Evolutionary conservation across 2,329 filamentous ascomycete species (phyloP).

Genomic region (Arachnopeziza araneosa): DNA sequence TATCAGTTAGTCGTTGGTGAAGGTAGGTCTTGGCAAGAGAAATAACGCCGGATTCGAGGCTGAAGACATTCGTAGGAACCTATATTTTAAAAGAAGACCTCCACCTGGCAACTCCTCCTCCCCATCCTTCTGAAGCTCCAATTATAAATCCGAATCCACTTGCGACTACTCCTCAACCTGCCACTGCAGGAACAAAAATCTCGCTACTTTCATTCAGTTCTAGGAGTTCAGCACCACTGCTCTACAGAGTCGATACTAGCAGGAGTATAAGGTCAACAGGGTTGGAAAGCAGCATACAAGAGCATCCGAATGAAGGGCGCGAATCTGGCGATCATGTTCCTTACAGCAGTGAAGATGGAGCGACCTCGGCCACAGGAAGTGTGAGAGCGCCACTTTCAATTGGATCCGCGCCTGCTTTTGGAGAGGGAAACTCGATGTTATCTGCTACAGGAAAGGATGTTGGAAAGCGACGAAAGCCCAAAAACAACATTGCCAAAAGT

Average conservation of each 20-base stretch:
- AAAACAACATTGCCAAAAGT: constrained; percentile 97
- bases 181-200: constrained; percentile 76
- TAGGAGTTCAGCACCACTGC: constrained; percentile 39
- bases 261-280: constrained; percentile 43
- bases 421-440: constrained; percentile 76
- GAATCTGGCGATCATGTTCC: constrained; percentile 55
- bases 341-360: constrained; percentile 50
- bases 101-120: constrained; percentile 86
- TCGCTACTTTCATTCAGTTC: constrained; percentile 54
- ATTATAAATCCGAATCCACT: constrained; percentile 85
- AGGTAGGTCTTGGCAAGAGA: constrained; percentile 45
- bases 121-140: constrained; percentile 90
- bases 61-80: constrained; percentile 53
- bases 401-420: constrained; percentile 62
- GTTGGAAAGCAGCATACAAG: constrained; percentile 48
- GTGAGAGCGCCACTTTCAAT: constrained; percentile 28
- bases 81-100: constrained; percentile 89
- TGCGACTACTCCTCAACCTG: constrained; percentile 77
- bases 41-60: background rate
- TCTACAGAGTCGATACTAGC: constrained; percentile 50
- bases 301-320: constrained; percentile 55
- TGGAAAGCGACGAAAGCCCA: constrained; percentile 84
- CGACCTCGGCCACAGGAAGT: constrained; percentile 45
- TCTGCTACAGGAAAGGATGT: constrained; percentile 61
- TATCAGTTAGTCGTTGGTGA: constrained; percentile 91